A percentile compares a stretch with the other conserved stretches of the same genome.
phyloP scores from a whole-genome alignment of 495 filamentous ascomycete genomes.

The Durotheca rogersii region DNA sequence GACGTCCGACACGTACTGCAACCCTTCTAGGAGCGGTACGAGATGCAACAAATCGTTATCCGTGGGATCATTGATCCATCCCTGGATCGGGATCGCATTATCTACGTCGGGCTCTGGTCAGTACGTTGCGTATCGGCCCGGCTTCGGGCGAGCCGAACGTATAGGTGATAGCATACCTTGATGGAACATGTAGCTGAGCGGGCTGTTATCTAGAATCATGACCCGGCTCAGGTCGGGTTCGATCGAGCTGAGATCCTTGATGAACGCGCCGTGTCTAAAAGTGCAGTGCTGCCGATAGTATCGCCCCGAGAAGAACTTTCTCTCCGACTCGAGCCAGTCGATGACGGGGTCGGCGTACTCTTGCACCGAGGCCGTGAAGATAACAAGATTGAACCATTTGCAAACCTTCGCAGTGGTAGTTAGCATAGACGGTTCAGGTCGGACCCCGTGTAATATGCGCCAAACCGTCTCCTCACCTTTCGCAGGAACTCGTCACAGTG shows the following conservation, averaged over 20 bases:
- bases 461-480: conserved; percentile 55
- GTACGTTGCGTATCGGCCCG: conserved; percentile 9
- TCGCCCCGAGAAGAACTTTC: conserved; percentile 88
- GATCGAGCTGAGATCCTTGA: conserved; percentile 94
- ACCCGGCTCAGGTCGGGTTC: conserved; percentile 96
- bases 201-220: conserved; percentile 98
- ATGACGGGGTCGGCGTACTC: conserved; percentile 99
- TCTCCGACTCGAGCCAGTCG: conserved; percentile 95
- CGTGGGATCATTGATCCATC: conserved; percentile 89
- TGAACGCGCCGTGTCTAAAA: conserved; percentile 89
- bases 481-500: conserved; percentile 96
- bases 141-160: background rate
- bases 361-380: conserved; percentile 96
- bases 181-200: conserved; percentile 97
- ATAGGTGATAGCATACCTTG: conserved; percentile 64
- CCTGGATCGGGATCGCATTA: conserved; percentile 91
- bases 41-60: conserved; percentile 89
- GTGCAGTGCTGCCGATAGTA: conserved; percentile 98
- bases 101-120: conserved; percentile 53
- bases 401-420: conserved; percentile 55
- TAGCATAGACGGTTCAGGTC: conserved; percentile 10
- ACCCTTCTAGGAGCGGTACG: conserved; percentile 87
- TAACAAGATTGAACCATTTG: conserved; percentile 98
- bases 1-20: conserved; percentile 96
- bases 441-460: background rate